phyloP scores from a whole-genome alignment of 495 filamentous ascomycete species.

The Podospora pseudopauciseta region DNA sequence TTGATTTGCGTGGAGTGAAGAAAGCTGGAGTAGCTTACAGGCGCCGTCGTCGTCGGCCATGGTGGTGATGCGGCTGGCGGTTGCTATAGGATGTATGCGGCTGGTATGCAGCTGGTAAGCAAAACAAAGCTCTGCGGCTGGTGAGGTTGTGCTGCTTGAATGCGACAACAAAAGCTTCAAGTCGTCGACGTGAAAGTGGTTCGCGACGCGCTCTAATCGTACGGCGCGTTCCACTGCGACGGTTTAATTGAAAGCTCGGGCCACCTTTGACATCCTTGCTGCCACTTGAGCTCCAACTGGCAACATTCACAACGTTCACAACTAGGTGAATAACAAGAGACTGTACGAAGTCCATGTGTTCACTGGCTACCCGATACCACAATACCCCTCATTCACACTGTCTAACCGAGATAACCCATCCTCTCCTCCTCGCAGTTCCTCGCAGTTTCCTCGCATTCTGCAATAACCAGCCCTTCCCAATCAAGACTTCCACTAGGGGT shows the following conservation, averaged over 20 bases:
- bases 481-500: not conserved
- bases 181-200: not conserved
- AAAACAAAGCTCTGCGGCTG: not conserved
- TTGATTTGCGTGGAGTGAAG: not conserved
- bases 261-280: not conserved
- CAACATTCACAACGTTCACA: no score
- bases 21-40: constrained; percentile 18
- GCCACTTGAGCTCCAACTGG: not conserved
- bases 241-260: constrained; percentile 13
- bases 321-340: no score
- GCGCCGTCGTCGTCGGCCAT: constrained; percentile 24
- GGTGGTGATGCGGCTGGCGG: not conserved
- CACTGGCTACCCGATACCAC: no score
- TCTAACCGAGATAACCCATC: not conserved
- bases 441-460: not conserved
- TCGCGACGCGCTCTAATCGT: not conserved
- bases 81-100: not conserved
- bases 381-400: not conserved
- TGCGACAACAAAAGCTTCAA: not conserved
- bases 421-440: not conserved
- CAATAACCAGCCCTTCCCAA: not conserved
- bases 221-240: not conserved
- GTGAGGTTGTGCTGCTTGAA: not conserved
- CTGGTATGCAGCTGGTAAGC: not conserved
- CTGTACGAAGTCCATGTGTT: no score